These are phyloP conservation scores for Emmonsia crescens DNA, from an alignment of 2,329 filamentous ascomycete species.

Conservation along the genomic window DNA sequence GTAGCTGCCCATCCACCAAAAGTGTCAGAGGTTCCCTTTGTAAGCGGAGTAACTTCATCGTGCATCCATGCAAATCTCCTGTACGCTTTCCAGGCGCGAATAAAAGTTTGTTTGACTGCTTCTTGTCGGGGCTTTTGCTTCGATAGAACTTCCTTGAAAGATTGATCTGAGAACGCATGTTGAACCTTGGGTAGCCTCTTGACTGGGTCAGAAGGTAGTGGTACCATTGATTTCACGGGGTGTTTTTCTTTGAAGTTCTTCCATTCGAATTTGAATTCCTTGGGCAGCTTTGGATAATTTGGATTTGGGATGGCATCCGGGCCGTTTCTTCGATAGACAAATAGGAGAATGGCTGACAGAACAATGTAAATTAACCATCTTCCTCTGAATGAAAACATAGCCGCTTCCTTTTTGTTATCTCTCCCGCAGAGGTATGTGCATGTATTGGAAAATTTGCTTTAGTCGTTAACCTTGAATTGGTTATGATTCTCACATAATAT, in stretches of 20 bases:
- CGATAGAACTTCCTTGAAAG: slow-evolving; percentile 20
- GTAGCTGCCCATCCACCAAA: slow-evolving; percentile 55
- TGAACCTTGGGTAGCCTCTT: slow-evolving; percentile 19
- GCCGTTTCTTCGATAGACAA: background rate
- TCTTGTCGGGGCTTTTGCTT: slow-evolving; percentile 31
- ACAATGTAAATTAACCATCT: background rate
- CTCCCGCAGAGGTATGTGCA: too few species aligned
- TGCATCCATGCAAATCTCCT: slow-evolving; percentile 52
- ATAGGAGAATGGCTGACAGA: background rate
- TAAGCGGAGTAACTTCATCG: slow-evolving; percentile 52
- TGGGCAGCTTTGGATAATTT: background rate
- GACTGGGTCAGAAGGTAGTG: slow-evolving; percentile 16
- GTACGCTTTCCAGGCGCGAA: slow-evolving; percentile 50
- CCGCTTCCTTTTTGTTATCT: background rate
- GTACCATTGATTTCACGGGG: slow-evolving; percentile 16
- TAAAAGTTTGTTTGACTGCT: slow-evolving; percentile 42
- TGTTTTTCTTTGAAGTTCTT: slow-evolving; percentile 7
- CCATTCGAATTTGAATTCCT: background rate
- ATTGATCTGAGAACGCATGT: slow-evolving; percentile 17
- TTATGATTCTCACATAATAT: too few species aligned
- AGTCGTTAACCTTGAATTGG: too few species aligned
- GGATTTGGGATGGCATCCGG: background rate
- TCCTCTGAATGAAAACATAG: background rate
- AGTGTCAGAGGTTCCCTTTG: slow-evolving; percentile 40
- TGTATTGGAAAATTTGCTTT: too few species aligned